Evolutionary conservation across 1,284 basidiomycete genomes (phyloP).

Genomic region (Dichomitus squalens): DNA sequence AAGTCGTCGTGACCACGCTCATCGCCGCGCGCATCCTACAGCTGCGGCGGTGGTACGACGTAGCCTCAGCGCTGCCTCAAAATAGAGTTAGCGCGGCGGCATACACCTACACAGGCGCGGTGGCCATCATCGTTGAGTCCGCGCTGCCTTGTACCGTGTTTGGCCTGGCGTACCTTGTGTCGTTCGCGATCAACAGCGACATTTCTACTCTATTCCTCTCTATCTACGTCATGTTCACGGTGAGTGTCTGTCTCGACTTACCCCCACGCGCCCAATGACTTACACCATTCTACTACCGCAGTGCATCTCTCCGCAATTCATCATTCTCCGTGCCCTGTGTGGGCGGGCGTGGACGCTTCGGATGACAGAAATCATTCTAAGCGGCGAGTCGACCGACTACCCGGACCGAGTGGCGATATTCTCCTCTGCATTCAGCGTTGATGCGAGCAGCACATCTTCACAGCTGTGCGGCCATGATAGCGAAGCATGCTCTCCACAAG

Average conservation of each 20-base stretch:
- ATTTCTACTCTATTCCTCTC: constrained; percentile 11
- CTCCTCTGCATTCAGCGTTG: too few species aligned
- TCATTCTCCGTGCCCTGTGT: not conserved
- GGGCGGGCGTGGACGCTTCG: not conserved
- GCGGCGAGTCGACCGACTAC: too few species aligned
- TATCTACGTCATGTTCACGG: constrained; percentile 16
- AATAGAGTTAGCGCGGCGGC: not conserved
- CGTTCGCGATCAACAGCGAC: constrained; percentile 7
- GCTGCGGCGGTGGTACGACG: not conserved
- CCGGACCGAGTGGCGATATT: too few species aligned
- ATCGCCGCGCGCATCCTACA: constrained; percentile 17
- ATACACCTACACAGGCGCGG: constrained; percentile 10
- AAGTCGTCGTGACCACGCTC: constrained; percentile 18
- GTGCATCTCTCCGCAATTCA: not conserved
- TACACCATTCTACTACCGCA: not conserved
- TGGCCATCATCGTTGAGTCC: constrained; percentile 17
- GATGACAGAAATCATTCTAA: too few species aligned
- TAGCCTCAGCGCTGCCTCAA: not conserved
- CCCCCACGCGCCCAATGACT: not conserved
- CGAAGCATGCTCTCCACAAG: too few species aligned
- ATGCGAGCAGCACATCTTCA: too few species aligned
- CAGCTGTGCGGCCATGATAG: too few species aligned
- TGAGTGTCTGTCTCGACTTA: not conserved
- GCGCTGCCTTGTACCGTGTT: constrained; percentile 12
- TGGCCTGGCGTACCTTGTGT: constrained; percentile 11